Percentiles rank a stretch among this genome's conserved stretches.
These are phyloP conservation scores for Cutaneotrichosporon cutaneum DNA, from an alignment of 1,284 basidiomycete genomes.

Conservation along the genomic window DNA sequence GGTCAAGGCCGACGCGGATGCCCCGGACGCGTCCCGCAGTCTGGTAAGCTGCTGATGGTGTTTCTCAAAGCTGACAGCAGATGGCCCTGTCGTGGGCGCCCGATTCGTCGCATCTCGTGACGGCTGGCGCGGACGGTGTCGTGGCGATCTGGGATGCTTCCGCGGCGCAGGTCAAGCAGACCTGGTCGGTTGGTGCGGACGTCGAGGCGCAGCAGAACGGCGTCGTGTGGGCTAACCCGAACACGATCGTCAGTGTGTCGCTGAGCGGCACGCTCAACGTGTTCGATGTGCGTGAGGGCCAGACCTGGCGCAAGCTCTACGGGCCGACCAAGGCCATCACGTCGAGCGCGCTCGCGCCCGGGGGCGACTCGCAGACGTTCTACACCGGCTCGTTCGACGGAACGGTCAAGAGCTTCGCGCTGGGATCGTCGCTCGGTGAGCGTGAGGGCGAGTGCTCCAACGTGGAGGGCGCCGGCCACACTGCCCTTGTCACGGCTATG, in stretches of 20 bases:
- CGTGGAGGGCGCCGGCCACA: conserved; percentile 67
- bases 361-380: conserved; percentile 59
- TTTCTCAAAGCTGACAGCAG: conserved; percentile 55
- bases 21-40: conserved; percentile 58
- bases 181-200: conserved; percentile 70
- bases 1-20: conserved; percentile 64
- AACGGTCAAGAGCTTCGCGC: conserved; percentile 64
- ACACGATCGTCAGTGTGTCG: conserved; percentile 78
- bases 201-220: conserved; percentile 80
- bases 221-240: conserved; percentile 72
- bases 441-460: conserved; percentile 55
- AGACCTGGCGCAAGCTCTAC: conserved; percentile 63
- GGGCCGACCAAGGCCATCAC: conserved; percentile 79
- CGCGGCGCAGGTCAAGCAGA: conserved; percentile 63
- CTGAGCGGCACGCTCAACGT: conserved; percentile 80
- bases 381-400: conserved; percentile 82
- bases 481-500: conserved; percentile 69
- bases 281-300: conserved; percentile 71
- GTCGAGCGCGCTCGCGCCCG: conserved; percentile 57
- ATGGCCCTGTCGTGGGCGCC: conserved; percentile 75
- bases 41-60: conserved; percentile 45
- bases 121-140: conserved; percentile 82
- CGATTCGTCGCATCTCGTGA: conserved; percentile 70
- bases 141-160: conserved; percentile 88
- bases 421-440: conserved; percentile 28